Evolutionary conservation across 169 alveolate species (phyloP), one percentile per base, ranked within the genome.

Genomic region (Plasmodium cynomolgi): DNA sequence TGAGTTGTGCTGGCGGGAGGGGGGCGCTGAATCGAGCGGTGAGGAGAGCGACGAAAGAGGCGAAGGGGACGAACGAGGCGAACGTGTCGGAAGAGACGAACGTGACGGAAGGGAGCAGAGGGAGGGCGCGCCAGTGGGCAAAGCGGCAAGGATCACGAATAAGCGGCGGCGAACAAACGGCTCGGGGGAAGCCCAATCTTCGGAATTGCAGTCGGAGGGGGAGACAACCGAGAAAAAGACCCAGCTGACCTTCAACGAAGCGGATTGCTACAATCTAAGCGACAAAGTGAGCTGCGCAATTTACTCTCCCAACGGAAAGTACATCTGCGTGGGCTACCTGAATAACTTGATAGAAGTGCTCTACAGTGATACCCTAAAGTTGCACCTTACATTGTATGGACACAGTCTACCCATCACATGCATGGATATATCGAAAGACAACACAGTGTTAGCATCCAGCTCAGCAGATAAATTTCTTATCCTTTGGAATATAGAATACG

Each of bases 401-500:
- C 99, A 98, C 93, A 96, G 97, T 73, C 95, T 98, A 74, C 99
- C 98, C 9, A 97, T 97, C 11, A 95, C 97, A 15, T 93, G 98
- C 47, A 80, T 98, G 74, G 98, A 95, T 74, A 92, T 97, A 23
- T 92, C 98, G 9, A 95, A 96, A 15, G 99, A 97, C 84, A 86
- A 95, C 50, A 95, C 96, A 29, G 88, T 97, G 79, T 81, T 98
- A 94, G 98, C 98, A 39, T 95, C 98, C 9, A 93, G 97, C 17
- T 93, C 98, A 3, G 92, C 97, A 73, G 99, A 98, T 84, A 97
- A 97, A 80, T 96, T 96, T 1, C 75, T 97, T 29, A 97, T 97
- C 95, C 92, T 97, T 5, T 98, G 99, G 99, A 98, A 97, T 44
- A 84, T 96, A 34, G 98, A 98, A 86, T 96, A 96, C 92, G 99